These are phyloP conservation scores for Trichoderma erinaceum DNA, from an alignment of 495 filamentous ascomycete genomes.

Conservation along the genomic window DNA sequence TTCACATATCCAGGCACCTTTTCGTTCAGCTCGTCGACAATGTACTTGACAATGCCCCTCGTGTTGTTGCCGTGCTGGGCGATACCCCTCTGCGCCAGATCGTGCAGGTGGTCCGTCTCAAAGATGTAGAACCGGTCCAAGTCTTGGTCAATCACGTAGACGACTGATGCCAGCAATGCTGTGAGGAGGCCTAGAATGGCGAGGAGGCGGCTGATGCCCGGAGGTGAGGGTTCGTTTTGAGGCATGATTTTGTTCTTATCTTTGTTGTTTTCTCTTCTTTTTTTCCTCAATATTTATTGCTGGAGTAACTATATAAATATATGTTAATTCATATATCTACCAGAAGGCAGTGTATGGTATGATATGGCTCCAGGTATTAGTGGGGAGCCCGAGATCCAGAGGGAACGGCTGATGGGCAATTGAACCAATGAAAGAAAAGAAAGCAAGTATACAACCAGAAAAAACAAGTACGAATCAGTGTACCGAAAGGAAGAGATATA, in stretches of 20 bases:
- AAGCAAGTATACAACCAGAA: not conserved
- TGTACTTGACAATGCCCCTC: constrained; percentile 56
- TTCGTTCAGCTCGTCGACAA: constrained; percentile 50
- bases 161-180: constrained; percentile 52
- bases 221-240: constrained; percentile 19
- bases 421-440: not conserved
- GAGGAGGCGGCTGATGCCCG: constrained; percentile 36
- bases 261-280: no score
- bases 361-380: no score
- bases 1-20: constrained; percentile 48
- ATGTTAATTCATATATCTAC: not conserved
- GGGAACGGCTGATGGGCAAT: not conserved
- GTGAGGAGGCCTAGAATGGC: constrained; percentile 55
- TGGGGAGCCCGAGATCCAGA: not conserved
- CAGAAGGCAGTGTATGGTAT: no score
- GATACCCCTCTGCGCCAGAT: constrained; percentile 60
- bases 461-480: no score
- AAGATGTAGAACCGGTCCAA: constrained; percentile 77
- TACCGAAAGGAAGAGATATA: no score
- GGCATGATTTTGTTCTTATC: constrained; percentile 18
- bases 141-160: constrained; percentile 59
- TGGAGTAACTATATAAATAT: not conserved
- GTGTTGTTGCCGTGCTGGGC: constrained; percentile 67
- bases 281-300: no score
- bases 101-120: constrained; percentile 57